Conservation (phyloP, 2,329 filamentous ascomycete species). For the Aspergillus aculeatus region DNA sequence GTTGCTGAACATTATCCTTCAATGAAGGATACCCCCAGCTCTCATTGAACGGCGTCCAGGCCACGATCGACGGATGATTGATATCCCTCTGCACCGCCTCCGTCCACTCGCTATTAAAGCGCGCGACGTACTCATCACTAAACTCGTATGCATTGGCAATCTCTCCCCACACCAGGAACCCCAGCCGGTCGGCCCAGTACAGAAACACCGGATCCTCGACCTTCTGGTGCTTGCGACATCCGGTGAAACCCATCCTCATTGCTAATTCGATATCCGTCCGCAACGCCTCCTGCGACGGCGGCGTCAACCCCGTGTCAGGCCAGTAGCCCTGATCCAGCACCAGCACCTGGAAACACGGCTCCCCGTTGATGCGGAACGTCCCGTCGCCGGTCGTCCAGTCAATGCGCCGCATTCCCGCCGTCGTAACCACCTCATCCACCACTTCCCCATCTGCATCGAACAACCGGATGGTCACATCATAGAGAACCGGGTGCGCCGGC, state of each 20-base stretch:
- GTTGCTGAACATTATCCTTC: conserved; percentile 56
- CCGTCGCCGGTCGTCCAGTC: conserved; percentile 60
- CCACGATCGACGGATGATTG: conserved; percentile 63
- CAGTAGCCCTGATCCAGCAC: conserved; percentile 71
- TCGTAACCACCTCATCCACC: conserved; percentile 58
- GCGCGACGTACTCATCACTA: conserved; percentile 55
- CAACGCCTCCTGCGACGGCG: conserved; percentile 66
- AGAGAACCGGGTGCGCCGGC: conserved; percentile 62
- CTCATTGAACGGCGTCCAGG: conserved; percentile 67
- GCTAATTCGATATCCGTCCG: conserved; percentile 62
- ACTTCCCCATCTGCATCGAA: conserved; percentile 33
- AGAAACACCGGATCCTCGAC: conserved; percentile 67
- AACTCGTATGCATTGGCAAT: conserved; percentile 69
- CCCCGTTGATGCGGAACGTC: conserved; percentile 63
- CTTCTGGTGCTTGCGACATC: conserved; percentile 67
- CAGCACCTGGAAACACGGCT: conserved; percentile 66
- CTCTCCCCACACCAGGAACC: conserved; percentile 67
- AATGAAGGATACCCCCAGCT: conserved; percentile 64
- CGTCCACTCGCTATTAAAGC: conserved; percentile 65
- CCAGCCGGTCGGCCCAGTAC: conserved; percentile 64
- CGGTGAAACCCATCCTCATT: conserved; percentile 67
- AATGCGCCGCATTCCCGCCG: conserved; percentile 61
- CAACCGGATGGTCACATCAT: conserved; percentile 59
- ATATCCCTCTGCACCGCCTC: conserved; percentile 63
- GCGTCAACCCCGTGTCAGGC: conserved; percentile 66